Conservation (phyloP, 768 basidiomycete species). For the Mycena galopus region DNA sequence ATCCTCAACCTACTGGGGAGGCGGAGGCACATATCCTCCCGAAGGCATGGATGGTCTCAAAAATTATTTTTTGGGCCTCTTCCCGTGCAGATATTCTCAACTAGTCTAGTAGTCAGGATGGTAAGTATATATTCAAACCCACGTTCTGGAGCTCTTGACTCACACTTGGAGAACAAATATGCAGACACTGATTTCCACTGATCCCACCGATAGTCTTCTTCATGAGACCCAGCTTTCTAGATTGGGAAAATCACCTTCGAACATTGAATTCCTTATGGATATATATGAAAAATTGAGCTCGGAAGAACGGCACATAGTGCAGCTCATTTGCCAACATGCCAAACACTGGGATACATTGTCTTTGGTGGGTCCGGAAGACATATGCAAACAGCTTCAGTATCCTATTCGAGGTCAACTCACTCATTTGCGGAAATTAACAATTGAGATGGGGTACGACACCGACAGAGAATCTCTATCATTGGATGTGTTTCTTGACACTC, state of each 20-base stretch:
- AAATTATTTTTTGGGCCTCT: too few species aligned
- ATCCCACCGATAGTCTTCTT: too few species aligned
- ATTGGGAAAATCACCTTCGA: background rate
- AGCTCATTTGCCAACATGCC: background rate
- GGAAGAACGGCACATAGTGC: background rate
- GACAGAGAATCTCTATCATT: background rate
- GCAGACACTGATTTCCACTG: too few species aligned
- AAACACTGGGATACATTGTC: slow-evolving; percentile 1
- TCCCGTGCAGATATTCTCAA: too few species aligned
- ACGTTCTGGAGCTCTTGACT: too few species aligned
- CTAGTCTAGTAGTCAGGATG: too few species aligned
- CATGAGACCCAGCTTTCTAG: slow-evolving; percentile 1
- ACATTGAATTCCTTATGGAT: background rate
- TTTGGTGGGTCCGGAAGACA: background rate
- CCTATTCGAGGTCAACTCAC: background rate
- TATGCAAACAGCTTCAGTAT: background rate
- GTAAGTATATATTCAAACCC: too few species aligned
- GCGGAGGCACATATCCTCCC: too few species aligned
- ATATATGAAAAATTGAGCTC: background rate
- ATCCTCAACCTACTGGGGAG: too few species aligned
- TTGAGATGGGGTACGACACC: background rate
- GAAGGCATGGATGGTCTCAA: too few species aligned
- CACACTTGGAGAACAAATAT: too few species aligned
- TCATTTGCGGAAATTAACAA: background rate
- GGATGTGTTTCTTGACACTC: background rate